A percentile compares a stretch with the other conserved stretches of the same genome.
phyloP scores from a whole-genome alignment of 805 yeast species.

The Candida sphagnicola region DNA sequence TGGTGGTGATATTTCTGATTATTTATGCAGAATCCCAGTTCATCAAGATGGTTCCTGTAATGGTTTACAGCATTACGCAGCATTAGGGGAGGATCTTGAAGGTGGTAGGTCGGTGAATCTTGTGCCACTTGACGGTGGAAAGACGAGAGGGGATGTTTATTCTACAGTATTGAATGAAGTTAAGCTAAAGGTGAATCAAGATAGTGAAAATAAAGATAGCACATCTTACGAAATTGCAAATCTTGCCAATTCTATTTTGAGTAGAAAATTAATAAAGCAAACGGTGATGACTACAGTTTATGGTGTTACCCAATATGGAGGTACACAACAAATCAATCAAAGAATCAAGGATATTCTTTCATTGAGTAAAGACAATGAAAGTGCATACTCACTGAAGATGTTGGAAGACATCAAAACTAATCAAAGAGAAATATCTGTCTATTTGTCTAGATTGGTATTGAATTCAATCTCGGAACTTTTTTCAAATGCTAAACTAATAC shows the following conservation, averaged over 20 bases:
- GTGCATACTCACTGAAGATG: neutral
- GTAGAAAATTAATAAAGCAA: constrained; percentile 34
- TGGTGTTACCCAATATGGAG: constrained; percentile 40
- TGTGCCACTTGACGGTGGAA: constrained; percentile 12
- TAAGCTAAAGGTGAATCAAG: constrained; percentile 7
- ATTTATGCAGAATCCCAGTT: constrained; percentile 28
- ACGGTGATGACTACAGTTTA: constrained; percentile 45
- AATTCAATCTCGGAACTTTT: constrained; percentile 27
- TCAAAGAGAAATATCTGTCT: constrained; percentile 7
- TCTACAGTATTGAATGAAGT: constrained; percentile 26
- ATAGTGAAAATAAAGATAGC: neutral
- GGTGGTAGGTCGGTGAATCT: constrained; percentile 41
- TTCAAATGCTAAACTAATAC: constrained; percentile 27
- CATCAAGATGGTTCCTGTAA: constrained; percentile 45
- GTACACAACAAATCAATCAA: constrained; percentile 25
- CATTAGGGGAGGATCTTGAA: constrained; percentile 31
- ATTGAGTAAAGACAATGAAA: neutral
- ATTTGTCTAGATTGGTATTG: constrained; percentile 19
- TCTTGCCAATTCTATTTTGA: constrained; percentile 14
- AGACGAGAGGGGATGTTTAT: constrained; percentile 30
- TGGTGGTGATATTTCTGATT: constrained; percentile 19
- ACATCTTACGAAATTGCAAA: constrained; percentile 11
- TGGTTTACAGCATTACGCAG: constrained; percentile 45
- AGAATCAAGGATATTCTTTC: constrained; percentile 19
- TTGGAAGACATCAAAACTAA: constrained; percentile 1